These are phyloP conservation scores for Penicillium sp. DNA, from an alignment of 2,329 filamentous ascomycete genomes.

Conservation along the genomic window DNA sequence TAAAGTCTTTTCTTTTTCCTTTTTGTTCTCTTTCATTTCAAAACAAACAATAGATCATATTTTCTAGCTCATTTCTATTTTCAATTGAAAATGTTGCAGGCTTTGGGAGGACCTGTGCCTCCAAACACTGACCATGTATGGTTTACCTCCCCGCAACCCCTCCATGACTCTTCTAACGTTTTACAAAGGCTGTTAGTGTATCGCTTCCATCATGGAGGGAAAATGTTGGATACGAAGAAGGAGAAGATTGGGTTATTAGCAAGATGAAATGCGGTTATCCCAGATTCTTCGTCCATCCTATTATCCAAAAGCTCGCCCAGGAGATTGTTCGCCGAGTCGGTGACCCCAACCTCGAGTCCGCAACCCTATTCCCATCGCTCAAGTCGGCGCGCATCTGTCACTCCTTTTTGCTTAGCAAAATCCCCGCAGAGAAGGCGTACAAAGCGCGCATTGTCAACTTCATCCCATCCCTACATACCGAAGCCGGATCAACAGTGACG, in stretches of 20 bases:
- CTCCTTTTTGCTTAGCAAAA: conserved; percentile 55
- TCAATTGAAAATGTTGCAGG: conserved; percentile 28
- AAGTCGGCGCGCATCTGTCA: conserved; percentile 63
- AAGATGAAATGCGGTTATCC: conserved; percentile 89
- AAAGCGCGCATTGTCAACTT: conserved; percentile 48
- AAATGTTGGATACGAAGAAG: conserved; percentile 91
- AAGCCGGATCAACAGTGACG: conserved; percentile 49
- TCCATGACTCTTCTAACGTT: conserved; percentile 16
- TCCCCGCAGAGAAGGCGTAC: conserved; percentile 29
- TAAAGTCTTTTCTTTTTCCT: neutral
- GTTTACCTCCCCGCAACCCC: conserved; percentile 23
- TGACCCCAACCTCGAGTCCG: conserved; percentile 49
- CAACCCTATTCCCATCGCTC: conserved; percentile 73
- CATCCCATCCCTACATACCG: conserved; percentile 54
- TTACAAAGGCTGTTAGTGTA: conserved; percentile 77
- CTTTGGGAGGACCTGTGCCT: conserved; percentile 63
- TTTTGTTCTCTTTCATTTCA: conserved; percentile 4
- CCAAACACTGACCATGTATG: conserved; percentile 69
- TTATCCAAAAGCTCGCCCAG: conserved; percentile 63
- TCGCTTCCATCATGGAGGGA: conserved; percentile 87
- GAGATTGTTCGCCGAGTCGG: conserved; percentile 56
- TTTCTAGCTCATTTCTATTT: neutral
- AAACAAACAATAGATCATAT: neutral
- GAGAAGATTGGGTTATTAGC: conserved; percentile 71
- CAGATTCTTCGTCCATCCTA: conserved; percentile 84